Evolutionary conservation across 1,284 basidiomycete genomes (phyloP), one percentile per base, ranked within the genome.

Genomic region (Trichosporon sp.): DNA sequence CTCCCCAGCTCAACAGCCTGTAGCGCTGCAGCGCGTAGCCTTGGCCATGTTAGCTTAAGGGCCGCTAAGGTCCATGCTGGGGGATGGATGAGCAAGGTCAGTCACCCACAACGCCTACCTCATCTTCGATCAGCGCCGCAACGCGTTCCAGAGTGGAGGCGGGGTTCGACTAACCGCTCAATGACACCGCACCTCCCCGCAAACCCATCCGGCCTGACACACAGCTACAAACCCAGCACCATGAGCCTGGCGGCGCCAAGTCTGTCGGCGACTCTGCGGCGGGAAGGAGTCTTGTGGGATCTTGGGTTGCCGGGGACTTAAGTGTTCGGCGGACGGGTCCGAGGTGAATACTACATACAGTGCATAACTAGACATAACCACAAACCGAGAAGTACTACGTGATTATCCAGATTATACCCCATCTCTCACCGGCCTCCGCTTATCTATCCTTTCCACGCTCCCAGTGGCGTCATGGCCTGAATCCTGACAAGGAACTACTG

Each of bases 121-220:
- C 31, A 4, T 61, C 26, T 26, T 35, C 56, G 31, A 16, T 32
- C 56, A 61, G 12, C 12, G 56, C 59, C 14, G 5, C 59, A 26
- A 26, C 26, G 26, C 31, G 14, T 3, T 31, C 5, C 10, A 4
- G 11, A 4, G 54, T 59, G 54, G 54, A 59, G 54, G 54, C 32
- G 35, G 32, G 59, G 59, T 35, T n/a, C 32, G 31, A 63, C 59
- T 35, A 35, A 35, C 59, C 59, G 59, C 59, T 35, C 32, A 10
- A 35, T 63, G 59, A 37, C 59, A 63, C 59, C 26, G 26, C 26
- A 26, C 26, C 26, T 63, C 59, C 59, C 59, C 59, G 59, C 59
- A 31, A 59, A 59, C 32, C 26, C 54, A 59, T 59, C 11, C 54
- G 26, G 26, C 26, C 26, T 26, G 26, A 26, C 43, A 26, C 26